Percentiles rank a stretch among this genome's conserved stretches.
Evolutionary conservation across 2,329 filamentous ascomycete species (phyloP).

Genomic region (Aureobasidium melanogenum): DNA sequence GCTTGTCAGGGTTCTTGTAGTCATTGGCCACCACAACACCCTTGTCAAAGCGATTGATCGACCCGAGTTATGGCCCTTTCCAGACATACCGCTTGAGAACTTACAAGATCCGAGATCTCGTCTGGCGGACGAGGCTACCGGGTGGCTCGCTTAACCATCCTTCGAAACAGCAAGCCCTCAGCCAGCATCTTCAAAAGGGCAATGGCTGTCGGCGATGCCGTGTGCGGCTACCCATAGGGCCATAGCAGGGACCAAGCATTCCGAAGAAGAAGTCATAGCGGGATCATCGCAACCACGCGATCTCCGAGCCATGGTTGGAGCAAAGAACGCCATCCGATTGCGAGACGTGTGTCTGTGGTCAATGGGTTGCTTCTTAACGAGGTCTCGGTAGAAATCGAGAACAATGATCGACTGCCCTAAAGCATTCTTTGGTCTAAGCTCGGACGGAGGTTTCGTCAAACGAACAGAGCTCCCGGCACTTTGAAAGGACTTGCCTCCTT

Average conservation of each 20-base stretch:
- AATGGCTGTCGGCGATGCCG: background rate
- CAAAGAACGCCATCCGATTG: background rate
- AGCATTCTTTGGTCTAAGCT: constrained; percentile 4
- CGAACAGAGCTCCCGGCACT: constrained; percentile 2
- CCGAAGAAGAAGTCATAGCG: background rate
- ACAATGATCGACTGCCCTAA: background rate
- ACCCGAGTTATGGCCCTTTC: background rate
- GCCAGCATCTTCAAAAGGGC: background rate
- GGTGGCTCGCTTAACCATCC: background rate
- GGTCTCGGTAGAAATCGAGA: background rate
- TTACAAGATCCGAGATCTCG: background rate
- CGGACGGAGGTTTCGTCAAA: constrained; percentile 2
- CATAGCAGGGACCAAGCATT: background rate
- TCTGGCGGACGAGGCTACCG: background rate
- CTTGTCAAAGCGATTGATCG: background rate
- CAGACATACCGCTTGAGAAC: background rate
- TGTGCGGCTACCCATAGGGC: background rate
- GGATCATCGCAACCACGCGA: background rate
- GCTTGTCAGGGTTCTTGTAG: background rate
- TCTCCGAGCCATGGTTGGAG: background rate
- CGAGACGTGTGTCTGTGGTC: background rate
- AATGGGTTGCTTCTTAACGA: background rate
- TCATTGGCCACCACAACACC: background rate
- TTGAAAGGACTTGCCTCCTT: background rate
- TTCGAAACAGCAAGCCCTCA: background rate